Evolutionary conservation across 1,139 yeast genomes (phyloP).

Genomic region (Zygosaccharomyces sapae): DNA sequence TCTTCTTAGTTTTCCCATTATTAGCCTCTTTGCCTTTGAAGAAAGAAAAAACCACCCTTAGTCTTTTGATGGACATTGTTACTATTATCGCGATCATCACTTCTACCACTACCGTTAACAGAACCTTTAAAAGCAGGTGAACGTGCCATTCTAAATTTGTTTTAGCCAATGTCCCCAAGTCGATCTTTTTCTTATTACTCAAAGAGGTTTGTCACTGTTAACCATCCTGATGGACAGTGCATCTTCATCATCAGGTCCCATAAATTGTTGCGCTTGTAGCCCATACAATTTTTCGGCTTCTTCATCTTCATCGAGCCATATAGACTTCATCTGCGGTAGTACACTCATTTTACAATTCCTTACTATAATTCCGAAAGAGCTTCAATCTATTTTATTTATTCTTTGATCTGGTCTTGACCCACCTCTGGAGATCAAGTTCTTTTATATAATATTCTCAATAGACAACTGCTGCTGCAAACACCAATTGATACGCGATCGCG

Average conservation of each 20-base stretch:
- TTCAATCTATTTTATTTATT: too few relatives aligned
- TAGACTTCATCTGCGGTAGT: conserved; percentile 38
- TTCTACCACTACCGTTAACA: conserved; percentile 2
- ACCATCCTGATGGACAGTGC: conserved; percentile 30
- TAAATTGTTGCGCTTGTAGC: conserved; percentile 28
- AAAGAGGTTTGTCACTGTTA: conserved; percentile 36
- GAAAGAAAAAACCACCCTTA: conserved; percentile 23
- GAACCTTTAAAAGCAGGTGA: conserved; percentile 21
- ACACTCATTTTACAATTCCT: neutral
- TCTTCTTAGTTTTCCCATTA: conserved; percentile 12
- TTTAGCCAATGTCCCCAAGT: conserved; percentile 33
- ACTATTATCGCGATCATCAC: too few relatives aligned
- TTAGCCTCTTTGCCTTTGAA: conserved; percentile 24
- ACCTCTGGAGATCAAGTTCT: neutral
- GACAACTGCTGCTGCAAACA: neutral
- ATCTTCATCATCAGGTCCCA: conserved; percentile 28
- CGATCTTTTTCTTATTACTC: conserved; percentile 33
- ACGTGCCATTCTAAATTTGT: neutral
- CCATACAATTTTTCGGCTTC: conserved; percentile 34
- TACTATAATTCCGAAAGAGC: too few relatives aligned
- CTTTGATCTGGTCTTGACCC: too few relatives aligned
- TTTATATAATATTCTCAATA: neutral
- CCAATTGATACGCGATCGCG: conserved; percentile 3
- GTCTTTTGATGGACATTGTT: conserved; percentile 13
- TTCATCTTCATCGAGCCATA: conserved; percentile 40